phyloP scores from a whole-genome alignment of 192 early-diverging fungal genomes.

The Coemansia sp. region DNA sequence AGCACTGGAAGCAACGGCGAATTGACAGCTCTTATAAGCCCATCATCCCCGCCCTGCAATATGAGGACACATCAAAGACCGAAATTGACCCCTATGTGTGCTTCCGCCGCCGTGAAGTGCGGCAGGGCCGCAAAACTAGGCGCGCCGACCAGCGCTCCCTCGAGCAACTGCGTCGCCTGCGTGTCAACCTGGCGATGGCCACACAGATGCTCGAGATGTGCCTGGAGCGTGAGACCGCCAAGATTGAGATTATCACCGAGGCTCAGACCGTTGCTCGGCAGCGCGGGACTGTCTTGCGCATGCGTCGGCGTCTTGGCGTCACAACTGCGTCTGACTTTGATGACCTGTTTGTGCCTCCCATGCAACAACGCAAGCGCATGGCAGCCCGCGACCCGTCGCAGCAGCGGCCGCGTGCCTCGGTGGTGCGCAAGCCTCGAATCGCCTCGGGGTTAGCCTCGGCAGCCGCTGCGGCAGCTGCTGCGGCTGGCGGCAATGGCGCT shows the following conservation, averaged over 20 bases:
- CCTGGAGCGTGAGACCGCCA: constrained; percentile 71
- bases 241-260: constrained; percentile 71
- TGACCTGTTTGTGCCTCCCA: constrained; percentile 51
- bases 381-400: constrained; percentile 30
- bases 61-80: constrained; percentile 66
- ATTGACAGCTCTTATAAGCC: constrained; percentile 22
- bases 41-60: constrained; percentile 48
- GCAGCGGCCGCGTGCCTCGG: constrained; percentile 18
- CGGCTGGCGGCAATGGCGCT: constrained; percentile 9
- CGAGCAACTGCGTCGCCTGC: constrained; percentile 80
- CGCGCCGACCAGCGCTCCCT: constrained; percentile 83
- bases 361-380: constrained; percentile 35
- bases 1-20: constrained; percentile 49
- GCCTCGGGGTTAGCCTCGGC: constrained; percentile 28
- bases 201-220: constrained; percentile 82
- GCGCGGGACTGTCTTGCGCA: constrained; percentile 34
- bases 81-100: constrained; percentile 95
- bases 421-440: constrained; percentile 25
- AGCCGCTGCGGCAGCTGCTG: constrained; percentile 11
- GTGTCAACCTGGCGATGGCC: constrained; percentile 73
- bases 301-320: constrained; percentile 36
- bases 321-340: constrained; percentile 14
- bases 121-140: constrained; percentile 82
- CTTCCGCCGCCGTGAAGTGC: constrained; percentile 94
- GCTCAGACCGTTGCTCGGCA: constrained; percentile 60